phyloP scores from a whole-genome alignment of 129 eudicot species.

The Artemisia tridentata region DNA sequence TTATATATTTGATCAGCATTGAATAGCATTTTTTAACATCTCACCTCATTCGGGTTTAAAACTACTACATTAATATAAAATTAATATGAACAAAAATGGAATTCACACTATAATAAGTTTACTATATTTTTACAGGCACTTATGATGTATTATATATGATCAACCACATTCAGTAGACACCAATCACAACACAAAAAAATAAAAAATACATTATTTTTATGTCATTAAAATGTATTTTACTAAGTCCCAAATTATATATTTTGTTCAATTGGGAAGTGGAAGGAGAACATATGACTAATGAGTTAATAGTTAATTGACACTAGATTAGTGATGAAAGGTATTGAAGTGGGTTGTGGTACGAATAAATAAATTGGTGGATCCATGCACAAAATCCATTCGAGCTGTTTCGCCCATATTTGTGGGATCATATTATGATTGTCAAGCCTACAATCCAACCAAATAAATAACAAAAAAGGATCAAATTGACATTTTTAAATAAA shows the following conservation, averaged over 20 bases:
- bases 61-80: no score
- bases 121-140: no score
- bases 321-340: neutral
- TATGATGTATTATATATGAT: no score
- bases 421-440: slow-evolving; percentile 6
- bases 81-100: no score
- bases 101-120: no score
- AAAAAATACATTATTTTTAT: neutral
- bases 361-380: slow-evolving; percentile 16
- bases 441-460: neutral
- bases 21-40: no score
- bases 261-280: neutral
- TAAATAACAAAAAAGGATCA: neutral
- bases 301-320: neutral
- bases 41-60: no score
- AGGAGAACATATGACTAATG: slow-evolving; percentile 18
- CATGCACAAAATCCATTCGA: slow-evolving; percentile 64
- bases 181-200: neutral
- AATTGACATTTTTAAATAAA: no score
- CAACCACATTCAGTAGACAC: neutral
- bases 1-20: no score
- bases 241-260: no score
- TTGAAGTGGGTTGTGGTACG: slow-evolving; percentile 11
- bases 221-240: neutral
- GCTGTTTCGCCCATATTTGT: slow-evolving; percentile 71